Base-by-base conservation (phyloP, 2,329 filamentous ascomycete genomes). In the Penicillium sumatraense region DNA sequence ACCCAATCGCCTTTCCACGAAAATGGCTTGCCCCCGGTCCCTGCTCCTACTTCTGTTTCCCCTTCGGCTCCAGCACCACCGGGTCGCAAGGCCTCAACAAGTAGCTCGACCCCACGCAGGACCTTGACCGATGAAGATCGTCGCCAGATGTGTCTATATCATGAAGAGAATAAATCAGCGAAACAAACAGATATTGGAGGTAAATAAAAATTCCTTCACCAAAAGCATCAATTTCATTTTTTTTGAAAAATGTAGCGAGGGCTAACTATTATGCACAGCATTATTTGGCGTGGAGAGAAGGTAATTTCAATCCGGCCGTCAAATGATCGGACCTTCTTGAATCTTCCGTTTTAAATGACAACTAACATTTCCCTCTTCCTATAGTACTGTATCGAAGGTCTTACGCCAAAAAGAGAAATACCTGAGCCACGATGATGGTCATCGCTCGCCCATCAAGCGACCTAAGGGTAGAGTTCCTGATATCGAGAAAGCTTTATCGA, bases 311-410 rank as follows among this genome's bases (percentile, higher is more conserved):
- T 46, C 23, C 29, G 45, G 20, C n/a, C n/a, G 36, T 45, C 49
- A 23, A 56, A 51, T 59, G 63, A 59, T 45, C 51, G 41, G 67
- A 53, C 53, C 47, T 63, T 31, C 14, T 20, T 31, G n/a, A 14
- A 13, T 24, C 26, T 31, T 7, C 6, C 9, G n/a, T n/a, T n/a
- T n/a, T n/a, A 9, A 10, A 27, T 27, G 9, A 3, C n/a, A 20
- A 11, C 42, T 46, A 21, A 31, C 24, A 36, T 47, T 33, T 42
- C n/a, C 41, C 27, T 41, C 41, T 45, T 38, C 9, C 48, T 68
- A 53, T 73, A 99, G 95, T 78, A 99, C 95, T 46, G 95, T 99
- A n/a, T 99, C 95, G 51, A 99, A 99, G 73, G 95, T 98, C 52
- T 77, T 99, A 61, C 88, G 93, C 51, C 89, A 96, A 69, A 96